Evolutionary conservation across 495 filamentous ascomycete species (phyloP), one percentile per base, ranked within the genome.

Genomic region (Ascodesmis nigricans): DNA sequence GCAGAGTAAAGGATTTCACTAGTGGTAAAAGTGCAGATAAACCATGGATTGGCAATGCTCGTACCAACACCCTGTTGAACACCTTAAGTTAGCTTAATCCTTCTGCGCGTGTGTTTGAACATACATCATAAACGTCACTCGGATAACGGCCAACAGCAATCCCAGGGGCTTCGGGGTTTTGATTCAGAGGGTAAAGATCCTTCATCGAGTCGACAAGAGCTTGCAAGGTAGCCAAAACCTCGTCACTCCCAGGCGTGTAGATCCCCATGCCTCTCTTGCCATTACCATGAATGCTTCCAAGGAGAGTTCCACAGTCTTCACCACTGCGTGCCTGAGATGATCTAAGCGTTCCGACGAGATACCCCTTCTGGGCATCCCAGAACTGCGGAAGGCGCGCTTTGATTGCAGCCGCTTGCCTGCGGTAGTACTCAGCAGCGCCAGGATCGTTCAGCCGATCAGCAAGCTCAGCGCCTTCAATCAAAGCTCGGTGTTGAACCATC

Each of bases 111-210:
- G 63, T 9, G 10, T 13, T n/a, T n/a, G n/a, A n/a, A n/a, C n/a
- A 5, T 30, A 30, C 28, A 45, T 69, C 67, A 44, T 77, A 80
- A 2, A 55, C 46, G 40, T 79, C 75, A 43, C 77, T 73, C 1
- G 70, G 48, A 46, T 81, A 81, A 14, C 75, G 53, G 28, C 75
- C 75, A 5, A 76, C 59, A 9, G 73, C 69, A 14, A 69, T 63
- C 3, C 69, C 68, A 7, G 53, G 45, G 8, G 66, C 64, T 6
- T 58, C 46, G 13, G 56, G 7, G 15, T 57, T 53, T 5, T 59
- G 61, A 56, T 76, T 76, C 46, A 76, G 53, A n/a, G 46, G 38
- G 46, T 73, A 76, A 25, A 67, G 44, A 4, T 54, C 47, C 31
- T 65, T 46, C 44, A 78, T 75, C 2, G 67, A 66, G 43, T 76